Evolutionary conservation across 371 early-diverging fungal genomes (phyloP), one percentile per base, ranked within the genome.

Genomic region (Blakeslea trispora): DNA sequence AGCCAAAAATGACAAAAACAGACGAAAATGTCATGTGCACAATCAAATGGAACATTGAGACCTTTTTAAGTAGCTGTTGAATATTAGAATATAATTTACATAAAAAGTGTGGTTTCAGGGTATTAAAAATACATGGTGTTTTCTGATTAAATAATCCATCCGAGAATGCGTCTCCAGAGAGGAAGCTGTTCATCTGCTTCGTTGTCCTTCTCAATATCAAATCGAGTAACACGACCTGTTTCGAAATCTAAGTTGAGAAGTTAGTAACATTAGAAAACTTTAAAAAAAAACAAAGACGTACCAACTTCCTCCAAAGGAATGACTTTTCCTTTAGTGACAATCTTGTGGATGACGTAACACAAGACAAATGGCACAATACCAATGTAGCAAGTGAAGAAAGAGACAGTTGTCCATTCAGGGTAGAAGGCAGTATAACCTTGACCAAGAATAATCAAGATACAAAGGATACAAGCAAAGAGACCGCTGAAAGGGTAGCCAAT

Each of bases 401-500:
- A 47, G 14, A 59, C 39, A 11, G 48, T 48, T 43, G 66, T 63
- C 40, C 68, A 74, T 19, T 50, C 10, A 35, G 78, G 71, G 4
- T 58, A 57, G 32, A 71, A 69, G 24, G 66, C 58, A 51, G n/a
- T 37, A 21, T 69, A 69, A 15, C 84, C 86, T 64, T 86, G 85
- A 24, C 84, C 86, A 8, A 85, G 61, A 35, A 85, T 72, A 44
- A 87, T 81, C 43, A 86, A 64, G 28, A 71, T 58, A 50, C 74
- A 72, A 24, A 85, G 59, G 3, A 61, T 43, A 45, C 66, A 61
- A 2, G 87, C 72, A 55, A 81, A 77, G 39, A 87, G 62, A 44
- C 83, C 83, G 44, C 83, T 83, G 68, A 73, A 85, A 1, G 94
- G 94, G 64, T 85, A 91, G 18, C 74, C 76, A 55, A 84, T 76